These are phyloP conservation scores for Penicillium sp. DNA, from an alignment of 2,329 filamentous ascomycete species.

Conservation along the genomic window DNA sequence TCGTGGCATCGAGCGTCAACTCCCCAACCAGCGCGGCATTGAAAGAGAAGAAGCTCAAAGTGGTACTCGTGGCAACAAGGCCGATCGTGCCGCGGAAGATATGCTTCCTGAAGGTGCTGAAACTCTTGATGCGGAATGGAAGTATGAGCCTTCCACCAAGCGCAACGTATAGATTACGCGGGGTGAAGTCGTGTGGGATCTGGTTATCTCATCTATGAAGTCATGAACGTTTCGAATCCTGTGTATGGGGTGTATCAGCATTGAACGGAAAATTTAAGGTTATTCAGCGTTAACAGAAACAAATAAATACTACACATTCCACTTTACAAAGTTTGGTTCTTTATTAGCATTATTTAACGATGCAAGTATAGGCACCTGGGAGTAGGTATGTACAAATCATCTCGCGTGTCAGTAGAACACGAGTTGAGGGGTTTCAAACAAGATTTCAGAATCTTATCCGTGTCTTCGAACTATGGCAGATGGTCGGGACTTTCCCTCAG, in stretches of 20 bases:
- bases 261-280: too few relatives aligned
- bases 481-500: conserved; percentile 11
- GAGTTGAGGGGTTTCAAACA: neutral
- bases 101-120: conserved; percentile 32
- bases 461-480: conserved; percentile 2
- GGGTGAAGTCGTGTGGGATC: neutral
- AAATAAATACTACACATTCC: neutral
- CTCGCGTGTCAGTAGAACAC: neutral
- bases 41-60: conserved; percentile 26
- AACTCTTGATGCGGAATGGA: conserved; percentile 26
- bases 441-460: neutral
- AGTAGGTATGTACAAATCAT: neutral
- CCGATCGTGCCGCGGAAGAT: conserved; percentile 30
- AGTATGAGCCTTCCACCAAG: conserved; percentile 29
- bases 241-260: too few relatives aligned
- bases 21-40: conserved; percentile 28
- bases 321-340: neutral
- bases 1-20: conserved; percentile 18
- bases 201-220: neutral
- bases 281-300: neutral
- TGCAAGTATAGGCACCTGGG: neutral
- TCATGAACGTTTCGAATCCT: too few relatives aligned
- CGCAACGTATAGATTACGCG: conserved; percentile 7
- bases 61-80: conserved; percentile 29
- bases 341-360: neutral